phyloP scores from a whole-genome alignment of 164 flowering plant genomes.

The Macadamia integrifolia region DNA sequence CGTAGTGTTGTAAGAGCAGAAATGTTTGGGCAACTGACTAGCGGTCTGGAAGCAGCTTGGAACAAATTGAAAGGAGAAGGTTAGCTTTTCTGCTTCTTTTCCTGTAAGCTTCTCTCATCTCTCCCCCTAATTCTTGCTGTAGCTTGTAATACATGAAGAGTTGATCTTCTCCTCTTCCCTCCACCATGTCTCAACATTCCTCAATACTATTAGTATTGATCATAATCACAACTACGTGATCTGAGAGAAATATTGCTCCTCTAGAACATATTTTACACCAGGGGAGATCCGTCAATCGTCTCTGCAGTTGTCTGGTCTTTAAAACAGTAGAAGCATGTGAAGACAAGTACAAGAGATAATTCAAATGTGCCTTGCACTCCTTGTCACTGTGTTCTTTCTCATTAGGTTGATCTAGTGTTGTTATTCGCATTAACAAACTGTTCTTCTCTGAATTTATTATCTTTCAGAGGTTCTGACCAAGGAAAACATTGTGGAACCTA shows the following conservation, averaged over 20 bases:
- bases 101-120: not conserved
- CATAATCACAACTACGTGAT: not conserved
- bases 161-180: no score
- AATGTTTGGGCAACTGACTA: constrained; percentile 92
- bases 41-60: constrained; percentile 93
- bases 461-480: constrained; percentile 82
- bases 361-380: not conserved
- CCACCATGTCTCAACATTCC: no score
- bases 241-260: not conserved
- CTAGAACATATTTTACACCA: not conserved
- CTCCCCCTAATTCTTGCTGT: not conserved
- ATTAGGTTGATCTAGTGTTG: not conserved
- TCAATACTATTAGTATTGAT: no score
- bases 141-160: no score
- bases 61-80: constrained; percentile 94
- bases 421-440: not conserved
- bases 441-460: constrained; percentile 7
- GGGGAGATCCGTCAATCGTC: not conserved
- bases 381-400: not conserved
- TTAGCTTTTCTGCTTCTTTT: constrained; percentile 14
- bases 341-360: no score
- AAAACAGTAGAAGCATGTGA: no score
- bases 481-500: constrained; percentile 94
- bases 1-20: constrained; percentile 65
- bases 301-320: no score